Evolutionary conservation across 163 green algal species (phyloP), one percentile per base, ranked within the genome.

Genomic region (Chlamydomonas reinhardtii): DNA sequence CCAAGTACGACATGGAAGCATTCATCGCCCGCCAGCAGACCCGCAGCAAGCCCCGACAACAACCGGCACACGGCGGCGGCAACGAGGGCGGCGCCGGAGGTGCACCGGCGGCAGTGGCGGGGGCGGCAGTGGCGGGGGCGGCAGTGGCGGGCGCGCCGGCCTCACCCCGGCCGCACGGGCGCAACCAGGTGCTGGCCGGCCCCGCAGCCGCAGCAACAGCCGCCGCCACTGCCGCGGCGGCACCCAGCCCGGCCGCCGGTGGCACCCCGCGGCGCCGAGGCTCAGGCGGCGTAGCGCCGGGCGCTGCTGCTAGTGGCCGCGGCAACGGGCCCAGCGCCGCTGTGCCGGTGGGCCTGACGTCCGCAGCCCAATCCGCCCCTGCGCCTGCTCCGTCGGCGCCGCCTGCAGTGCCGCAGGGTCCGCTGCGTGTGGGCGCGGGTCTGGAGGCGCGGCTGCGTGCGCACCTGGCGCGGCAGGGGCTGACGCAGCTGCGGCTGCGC

Each of bases 371-470:
- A 5, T 0, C 22, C 64, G 27, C 29, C 5, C 14, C 14, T 3
- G 27, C 64, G 39, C 39, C 39, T 8, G 39, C 39, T 5, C 39
- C 39, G 39, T 8, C 39, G 5, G 39, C 39, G 39, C 39, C 39
- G 39, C 39, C 39, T 5, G 39, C 39, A 8, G 39, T 9, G 64
- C 29, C 11, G 64, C 64, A 19, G 64, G 52, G 52, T n/a, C 34
- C 52, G 52, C 27, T 32, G 19, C 27, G 72, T 17, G 39, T 27
- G 43, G 14, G 6, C 16, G 17, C 43, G 27, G 74, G 34, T 11
- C 32, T 73, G 32, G 79, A 85, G 69, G 11, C 27, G 32, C 79
- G 79, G 31, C 79, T 85, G 32, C 79, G 79, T 1, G 32, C 32
- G 31, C 68, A 85, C 69, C 69, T 79, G 35, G 3, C 2, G 5